Conservation (phyloP, 78 protist species). For the Capsaspora owczarzaki region DNA sequence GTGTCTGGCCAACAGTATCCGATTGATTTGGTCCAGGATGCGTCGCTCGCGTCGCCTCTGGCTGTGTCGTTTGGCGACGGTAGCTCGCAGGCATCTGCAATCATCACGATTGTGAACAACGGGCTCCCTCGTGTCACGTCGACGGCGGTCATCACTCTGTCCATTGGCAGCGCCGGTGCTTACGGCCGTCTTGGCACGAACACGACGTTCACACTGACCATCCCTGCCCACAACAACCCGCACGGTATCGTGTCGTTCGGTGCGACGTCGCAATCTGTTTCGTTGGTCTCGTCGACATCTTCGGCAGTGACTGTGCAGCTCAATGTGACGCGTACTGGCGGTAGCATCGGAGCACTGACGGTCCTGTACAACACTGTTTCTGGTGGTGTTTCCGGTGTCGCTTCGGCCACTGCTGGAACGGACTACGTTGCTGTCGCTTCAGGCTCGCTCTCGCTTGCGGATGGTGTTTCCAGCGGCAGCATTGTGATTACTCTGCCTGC, state of each 20-base stretch:
- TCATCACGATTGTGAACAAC: neutral
- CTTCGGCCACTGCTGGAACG: too few relatives aligned
- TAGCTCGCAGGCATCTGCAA: neutral
- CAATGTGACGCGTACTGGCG: neutral
- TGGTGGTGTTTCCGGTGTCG: neutral
- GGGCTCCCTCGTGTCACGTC: neutral
- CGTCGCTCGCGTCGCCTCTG: too few relatives aligned
- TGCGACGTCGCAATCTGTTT: neutral
- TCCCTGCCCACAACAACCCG: neutral
- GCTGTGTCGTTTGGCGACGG: too few relatives aligned
- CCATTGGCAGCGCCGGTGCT: neutral
- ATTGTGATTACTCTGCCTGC: neutral
- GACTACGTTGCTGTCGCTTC: neutral
- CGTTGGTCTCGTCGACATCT: neutral
- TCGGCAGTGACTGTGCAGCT: neutral
- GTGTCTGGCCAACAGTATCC: too few relatives aligned
- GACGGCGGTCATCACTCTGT: neutral
- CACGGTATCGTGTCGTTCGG: neutral
- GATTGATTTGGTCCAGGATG: too few relatives aligned
- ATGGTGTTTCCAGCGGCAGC: neutral
- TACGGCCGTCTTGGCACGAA: neutral
- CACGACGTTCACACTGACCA: neutral
- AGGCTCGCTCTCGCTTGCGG: neutral
- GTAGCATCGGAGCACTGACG: neutral
- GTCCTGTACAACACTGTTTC: neutral